Percentiles rank a stretch among this genome's conserved stretches.
Evolutionary conservation across 208 protist genomes (phyloP).

Genomic region (Acanthamoeba sp.): DNA sequence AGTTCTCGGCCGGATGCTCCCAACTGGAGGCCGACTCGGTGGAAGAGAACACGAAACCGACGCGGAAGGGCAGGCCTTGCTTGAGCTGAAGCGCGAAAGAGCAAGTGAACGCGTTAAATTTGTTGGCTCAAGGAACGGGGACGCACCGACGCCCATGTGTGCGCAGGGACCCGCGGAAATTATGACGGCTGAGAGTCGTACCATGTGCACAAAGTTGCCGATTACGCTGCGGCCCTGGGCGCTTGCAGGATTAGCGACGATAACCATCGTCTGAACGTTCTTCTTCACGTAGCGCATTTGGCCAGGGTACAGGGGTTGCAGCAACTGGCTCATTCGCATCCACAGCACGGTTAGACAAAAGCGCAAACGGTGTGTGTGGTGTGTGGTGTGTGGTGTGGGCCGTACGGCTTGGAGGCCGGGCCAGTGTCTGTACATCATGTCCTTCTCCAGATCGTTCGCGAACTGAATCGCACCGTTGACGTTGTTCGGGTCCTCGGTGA

Average conservation of each 20-base stretch:
- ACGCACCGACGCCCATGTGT: not conserved
- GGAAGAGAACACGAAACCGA: conserved; percentile 30
- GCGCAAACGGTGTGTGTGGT: not conserved
- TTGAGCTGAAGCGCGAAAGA: not conserved
- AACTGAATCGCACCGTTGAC: conserved; percentile 82
- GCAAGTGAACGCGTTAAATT: too few species aligned
- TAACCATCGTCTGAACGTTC: conserved; percentile 90
- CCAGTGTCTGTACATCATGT: conserved; percentile 85
- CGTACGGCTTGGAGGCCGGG: not conserved
- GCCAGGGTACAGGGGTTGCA: conserved; percentile 80
- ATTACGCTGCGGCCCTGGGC: not conserved
- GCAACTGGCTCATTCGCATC: not conserved
- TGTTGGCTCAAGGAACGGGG: not conserved
- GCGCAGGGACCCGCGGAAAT: not conserved
- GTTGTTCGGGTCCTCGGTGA: conserved; percentile 21
- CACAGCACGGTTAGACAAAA: not conserved
- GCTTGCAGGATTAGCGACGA: conserved; percentile 32
- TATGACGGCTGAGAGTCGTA: not conserved
- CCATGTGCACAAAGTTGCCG: not conserved
- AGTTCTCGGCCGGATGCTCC: not conserved
- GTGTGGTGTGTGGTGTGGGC: not conserved
- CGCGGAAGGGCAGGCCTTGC: conserved; percentile 56
- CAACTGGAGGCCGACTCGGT: too few species aligned
- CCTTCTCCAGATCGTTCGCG: conserved; percentile 92
- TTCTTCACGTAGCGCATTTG: conserved; percentile 85